Base-by-base conservation (phyloP, 2,329 filamentous ascomycete species). In the Pezicula carpinea region DNA sequence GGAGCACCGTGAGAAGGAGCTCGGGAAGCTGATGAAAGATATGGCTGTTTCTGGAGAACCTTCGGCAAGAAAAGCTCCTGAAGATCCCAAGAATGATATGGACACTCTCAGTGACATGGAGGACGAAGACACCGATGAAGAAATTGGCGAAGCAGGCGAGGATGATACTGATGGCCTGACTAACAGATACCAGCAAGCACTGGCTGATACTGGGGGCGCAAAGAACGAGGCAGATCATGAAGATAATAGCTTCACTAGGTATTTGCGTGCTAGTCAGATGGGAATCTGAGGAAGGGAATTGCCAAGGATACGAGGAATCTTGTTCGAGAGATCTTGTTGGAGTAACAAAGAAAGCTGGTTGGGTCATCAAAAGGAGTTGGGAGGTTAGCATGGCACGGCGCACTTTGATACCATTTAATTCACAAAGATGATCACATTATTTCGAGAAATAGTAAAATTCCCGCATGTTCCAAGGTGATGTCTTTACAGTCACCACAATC, bases 11-110 rank as follows among this genome's bases (percentile, higher is more conserved):
- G 84, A 96, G 60, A 80, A 85, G 60, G 91, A 99, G 65, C 70
- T 99, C 22, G 88, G 87, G 51, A 90, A 89, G 71, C 82, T 99
- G 74, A 96, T 99, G 90, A 85, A 86, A 64, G 92, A 93, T 57
- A 95, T 99, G 88, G 75, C 76, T 44, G 77, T 88, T 39, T 72
- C 72, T 17, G 67, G 68, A 18, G 51, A 67, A 45, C 35, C 56
- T 47, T 59, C 57, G 6, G 72, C 72, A 11, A 54, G 53, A 48
- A 65, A 48, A 59, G 62, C 47, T 11, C 43, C 34, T 32, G n/a
- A 47, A 31, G 39, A 48, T 13, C 19, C 18, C 17, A 50, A 44
- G 19, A 58, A 64, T 3, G 72, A 75, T 47, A 59, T 61, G 57
- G 60, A 64, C 43, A 61, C 58, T 2, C 44, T 64, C 10, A 64